Evolutionary conservation across 2,329 filamentous ascomycete species (phyloP).

Genomic region (Colletotrichum horii): DNA sequence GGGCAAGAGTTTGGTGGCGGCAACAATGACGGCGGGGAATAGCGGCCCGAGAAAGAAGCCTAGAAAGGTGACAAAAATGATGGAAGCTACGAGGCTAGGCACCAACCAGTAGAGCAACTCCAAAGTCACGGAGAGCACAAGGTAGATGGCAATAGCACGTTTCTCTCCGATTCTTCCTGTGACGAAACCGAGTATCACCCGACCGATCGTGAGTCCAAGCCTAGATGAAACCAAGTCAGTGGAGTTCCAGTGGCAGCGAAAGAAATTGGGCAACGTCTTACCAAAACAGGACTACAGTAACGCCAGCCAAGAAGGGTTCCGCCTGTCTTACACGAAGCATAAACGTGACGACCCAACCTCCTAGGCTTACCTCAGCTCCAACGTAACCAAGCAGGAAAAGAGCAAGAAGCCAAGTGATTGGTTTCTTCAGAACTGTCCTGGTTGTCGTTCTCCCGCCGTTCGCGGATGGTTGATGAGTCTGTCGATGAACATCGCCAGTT

Average conservation of each 20-base stretch:
- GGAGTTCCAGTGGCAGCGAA: conserved; percentile 57
- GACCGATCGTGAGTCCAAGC: conserved; percentile 79
- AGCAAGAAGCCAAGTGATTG: conserved; percentile 74
- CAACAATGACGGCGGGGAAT: conserved; percentile 77
- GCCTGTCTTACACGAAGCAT: conserved; percentile 80
- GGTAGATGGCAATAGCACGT: conserved; percentile 49
- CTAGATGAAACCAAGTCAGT: background rate
- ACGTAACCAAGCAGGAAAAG: conserved; percentile 81
- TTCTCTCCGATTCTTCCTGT: conserved; percentile 61
- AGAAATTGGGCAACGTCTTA: conserved; percentile 53
- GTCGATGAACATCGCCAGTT: conserved; percentile 62
- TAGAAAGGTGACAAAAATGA: conserved; percentile 52
- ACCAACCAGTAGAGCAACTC: conserved; percentile 84
- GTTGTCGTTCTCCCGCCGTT: conserved; percentile 46
- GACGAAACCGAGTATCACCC: conserved; percentile 76
- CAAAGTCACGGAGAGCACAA: conserved; percentile 67
- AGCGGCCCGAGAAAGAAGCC: conserved; percentile 83
- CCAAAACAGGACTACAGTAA: conserved; percentile 82
- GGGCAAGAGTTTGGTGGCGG: conserved; percentile 76
- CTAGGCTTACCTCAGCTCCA: conserved; percentile 76
- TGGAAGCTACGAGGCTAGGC: conserved; percentile 67
- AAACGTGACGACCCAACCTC: conserved; percentile 83
- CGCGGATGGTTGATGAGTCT: conserved; percentile 30
- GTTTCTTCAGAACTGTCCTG: conserved; percentile 46
- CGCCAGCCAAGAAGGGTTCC: conserved; percentile 72